Base-by-base conservation (phyloP, 345 rosid species). In the Rhodamnia argentea region DNA sequence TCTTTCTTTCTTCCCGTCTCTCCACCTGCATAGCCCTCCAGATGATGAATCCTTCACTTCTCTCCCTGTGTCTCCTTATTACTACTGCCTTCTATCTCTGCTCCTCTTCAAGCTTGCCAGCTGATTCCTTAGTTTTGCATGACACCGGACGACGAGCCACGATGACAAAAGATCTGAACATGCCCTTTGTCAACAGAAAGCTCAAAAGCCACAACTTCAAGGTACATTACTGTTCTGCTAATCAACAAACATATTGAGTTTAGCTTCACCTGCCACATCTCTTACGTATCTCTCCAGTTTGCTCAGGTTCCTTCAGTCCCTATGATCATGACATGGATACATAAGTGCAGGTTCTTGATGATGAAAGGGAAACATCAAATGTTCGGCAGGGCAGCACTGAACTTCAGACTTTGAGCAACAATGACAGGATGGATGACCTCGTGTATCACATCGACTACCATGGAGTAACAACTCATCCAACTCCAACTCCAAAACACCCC, bases 401-500 rank as follows among this genome's bases (percentile, higher is more conserved):
- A 82, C 62, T 37, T 5, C 59, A 83, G 83, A 70, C 86, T 84
- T 40, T 70, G 55, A 85, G 85, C 62, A 85, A 84, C 62, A 22
- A 29, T 4, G 82, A 88, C 54, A 24, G 53, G 16, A 40, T 55
- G 2, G 90, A 90, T 54, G 91, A 87, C 52, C 87, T 82, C 24
- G 85, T 85, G 85, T 92, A 92, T 85, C 93, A 92, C 76, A 88
- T 88, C 13, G 95, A 93, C 74, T 92, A 93, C 90, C 92, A 91
- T 86, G 95, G 93, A 60, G 93, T 90, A 55, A 89, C 91, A 27
- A 92, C 95, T 83, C 95, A 93, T 90, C 95, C 94, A 62, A 86
- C 89, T 75, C 95, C 95, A 26, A 88, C 92, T 83, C 95, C 95
- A 23, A 92, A 88, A 85, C 93, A 93, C 88, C 94, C 94, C n/a